phyloP scores from a whole-genome alignment of 192 early-diverging fungal genomes.

The Rhizophagus clarus region DNA sequence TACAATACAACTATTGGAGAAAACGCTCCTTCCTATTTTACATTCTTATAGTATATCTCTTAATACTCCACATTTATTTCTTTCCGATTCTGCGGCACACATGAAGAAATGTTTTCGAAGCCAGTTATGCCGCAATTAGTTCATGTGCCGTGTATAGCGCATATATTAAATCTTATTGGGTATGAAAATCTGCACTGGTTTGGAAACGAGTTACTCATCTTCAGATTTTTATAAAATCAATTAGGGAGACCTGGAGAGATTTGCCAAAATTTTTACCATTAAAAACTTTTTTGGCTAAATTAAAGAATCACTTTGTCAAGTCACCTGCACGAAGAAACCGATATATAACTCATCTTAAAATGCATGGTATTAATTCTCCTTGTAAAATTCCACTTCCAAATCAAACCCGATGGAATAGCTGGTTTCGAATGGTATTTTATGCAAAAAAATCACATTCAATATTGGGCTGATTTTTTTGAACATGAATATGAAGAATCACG shows the following conservation, averaged over 20 bases:
- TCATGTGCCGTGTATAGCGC: not conserved
- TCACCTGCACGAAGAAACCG: not conserved
- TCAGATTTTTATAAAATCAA: no score
- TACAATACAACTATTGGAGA: constrained; percentile 7
- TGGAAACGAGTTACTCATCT: no score
- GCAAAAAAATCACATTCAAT: not conserved
- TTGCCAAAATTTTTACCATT: not conserved
- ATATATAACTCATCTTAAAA: constrained; percentile 5
- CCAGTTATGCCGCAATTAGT: not conserved
- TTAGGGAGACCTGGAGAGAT: not conserved
- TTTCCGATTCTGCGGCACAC: constrained; percentile 1
- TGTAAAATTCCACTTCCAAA: not conserved
- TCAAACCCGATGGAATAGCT: constrained; percentile 13
- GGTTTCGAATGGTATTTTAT: not conserved
- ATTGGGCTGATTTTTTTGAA: constrained; percentile 7
- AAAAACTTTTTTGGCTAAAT: not conserved
- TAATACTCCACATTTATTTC: not conserved
- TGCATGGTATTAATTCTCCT: not conserved
- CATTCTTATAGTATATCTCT: constrained; percentile 1
- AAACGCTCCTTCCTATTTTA: not conserved
- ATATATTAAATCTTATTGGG: constrained; percentile 3
- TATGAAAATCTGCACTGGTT: no score
- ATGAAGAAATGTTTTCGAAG: constrained; percentile 15
- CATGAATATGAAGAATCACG: not conserved
- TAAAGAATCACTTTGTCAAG: constrained; percentile 3